Percentiles rank a stretch among this genome's conserved stretches.
Conservation (phyloP, 257 asterid species). For the Gentiana dahurica region DNA sequence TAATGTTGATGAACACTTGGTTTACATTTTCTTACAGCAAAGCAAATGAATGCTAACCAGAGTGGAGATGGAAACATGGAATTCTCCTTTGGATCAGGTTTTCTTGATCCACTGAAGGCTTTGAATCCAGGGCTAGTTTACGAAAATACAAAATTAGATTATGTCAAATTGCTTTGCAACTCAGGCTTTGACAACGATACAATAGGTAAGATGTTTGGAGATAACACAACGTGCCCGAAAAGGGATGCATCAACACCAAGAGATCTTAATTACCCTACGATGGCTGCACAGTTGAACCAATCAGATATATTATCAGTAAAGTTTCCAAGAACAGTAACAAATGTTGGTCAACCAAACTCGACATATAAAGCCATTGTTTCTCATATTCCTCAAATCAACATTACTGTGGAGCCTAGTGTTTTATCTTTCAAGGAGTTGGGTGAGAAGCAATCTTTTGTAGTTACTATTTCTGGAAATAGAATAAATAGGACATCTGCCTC, state of each 20-base stretch:
- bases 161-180: slow-evolving; percentile 45
- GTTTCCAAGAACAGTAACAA: slow-evolving; percentile 38
- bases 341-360: slow-evolving; percentile 36
- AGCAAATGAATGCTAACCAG: no score
- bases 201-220: slow-evolving; percentile 25
- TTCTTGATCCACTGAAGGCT: slow-evolving; percentile 52
- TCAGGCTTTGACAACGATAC: slow-evolving; percentile 47
- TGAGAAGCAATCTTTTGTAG: slow-evolving; percentile 2
- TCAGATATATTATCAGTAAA: background rate
- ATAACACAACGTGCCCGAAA: slow-evolving; percentile 36
- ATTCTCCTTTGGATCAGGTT: slow-evolving; percentile 56
- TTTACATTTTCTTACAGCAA: slow-evolving; percentile 32
- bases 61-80: no score
- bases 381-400: background rate
- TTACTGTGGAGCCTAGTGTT: slow-evolving; percentile 3
- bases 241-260: slow-evolving; percentile 24
- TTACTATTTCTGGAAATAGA: background rate
- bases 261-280: slow-evolving; percentile 61
- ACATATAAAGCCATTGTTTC: background rate
- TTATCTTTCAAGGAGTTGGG: background rate
- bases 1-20: slow-evolving; percentile 18
- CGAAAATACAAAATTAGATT: slow-evolving; percentile 39
- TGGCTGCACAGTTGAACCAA: slow-evolving; percentile 13
- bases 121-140: slow-evolving; percentile 61
- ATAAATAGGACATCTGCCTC: slow-evolving; percentile 14